Evolutionary conservation across 805 yeast genomes (phyloP), one percentile per base, ranked within the genome.

Genomic region (Kurtzmaniella cleridarum): DNA sequence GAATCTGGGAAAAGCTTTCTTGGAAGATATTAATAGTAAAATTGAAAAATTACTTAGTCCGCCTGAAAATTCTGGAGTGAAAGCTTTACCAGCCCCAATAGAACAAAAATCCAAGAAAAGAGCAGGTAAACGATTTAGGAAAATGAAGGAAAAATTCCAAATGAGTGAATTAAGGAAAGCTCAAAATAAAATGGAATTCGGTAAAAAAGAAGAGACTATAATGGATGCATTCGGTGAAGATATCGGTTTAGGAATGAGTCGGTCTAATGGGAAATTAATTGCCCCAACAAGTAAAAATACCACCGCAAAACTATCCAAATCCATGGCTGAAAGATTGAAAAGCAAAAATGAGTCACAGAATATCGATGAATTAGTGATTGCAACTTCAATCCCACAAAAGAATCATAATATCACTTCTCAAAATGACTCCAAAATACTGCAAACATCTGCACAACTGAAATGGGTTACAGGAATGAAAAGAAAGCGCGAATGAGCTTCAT

Each of bases 151-250:
- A 54, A 79, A 85, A 53, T 81, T 83, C 60, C 81, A 81, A 51
- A 73, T 84, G 72, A 82, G 95, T 0, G 95, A 89, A 39, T 56
- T 85, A 32, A 79, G 89, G 27, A 82, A 79, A 47, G 84, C 95
- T 2, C 95, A 87, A 51, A 89, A 91, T 55, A 76, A 84, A 52
- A 73, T 90, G 77, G 83, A 73, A 31, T 90, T 91, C 62, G 96
- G 95, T 5, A 74, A 80, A 49, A 69, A 72, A 45, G 96, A 87
- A 53, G 77, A 71, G 15, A 72, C 81, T 1, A 64, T 71, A 2
- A 64, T 66, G 44, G 89, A 84, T 44, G 69, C 78, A 0, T 82
- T 67, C 54, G 95, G 95, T 9, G 89, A 86, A 38, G 95, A 87
- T 50, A 66, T 84, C 26, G 96, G 96, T 0, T 52, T 88, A 35